phyloP scores from a whole-genome alignment of 2,329 filamentous ascomycete genomes.

The Dothistroma pini region DNA sequence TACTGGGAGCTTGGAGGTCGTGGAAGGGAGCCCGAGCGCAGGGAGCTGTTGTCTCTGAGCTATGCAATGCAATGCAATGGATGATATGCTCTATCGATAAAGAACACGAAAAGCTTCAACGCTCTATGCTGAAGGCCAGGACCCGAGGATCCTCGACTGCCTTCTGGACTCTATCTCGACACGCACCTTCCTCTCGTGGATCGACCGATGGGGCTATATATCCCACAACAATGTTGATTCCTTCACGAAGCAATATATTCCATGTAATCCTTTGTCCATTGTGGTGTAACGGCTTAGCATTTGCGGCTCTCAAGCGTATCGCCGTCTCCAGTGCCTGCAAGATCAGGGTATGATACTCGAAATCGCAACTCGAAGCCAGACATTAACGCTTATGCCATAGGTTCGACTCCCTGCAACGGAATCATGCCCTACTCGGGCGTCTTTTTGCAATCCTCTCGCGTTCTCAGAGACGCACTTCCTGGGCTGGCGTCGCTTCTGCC shows the following conservation, averaged over 20 bases:
- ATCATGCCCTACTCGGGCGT: not conserved
- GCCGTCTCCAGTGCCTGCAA: not conserved
- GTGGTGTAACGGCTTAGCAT: slow-evolving; percentile 4
- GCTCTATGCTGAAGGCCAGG: not conserved
- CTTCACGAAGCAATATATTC: not conserved
- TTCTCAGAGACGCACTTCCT: too few species aligned
- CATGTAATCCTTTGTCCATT: not conserved
- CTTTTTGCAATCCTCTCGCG: not conserved
- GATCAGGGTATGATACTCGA: not conserved
- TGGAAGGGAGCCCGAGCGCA: not conserved
- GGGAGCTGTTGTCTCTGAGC: slow-evolving; percentile 3
- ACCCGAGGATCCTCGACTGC: not conserved
- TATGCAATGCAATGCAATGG: not conserved
- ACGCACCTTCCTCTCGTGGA: too few species aligned
- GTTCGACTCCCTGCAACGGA: slow-evolving; percentile 4
- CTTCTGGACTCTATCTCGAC: too few species aligned
- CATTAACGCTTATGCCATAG: not conserved
- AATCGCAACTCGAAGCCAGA: not conserved
- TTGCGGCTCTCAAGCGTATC: not conserved
- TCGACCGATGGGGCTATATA: not conserved
- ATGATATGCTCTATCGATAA: slow-evolving; percentile 6
- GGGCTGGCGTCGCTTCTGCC: too few species aligned
- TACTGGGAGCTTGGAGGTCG: slow-evolving; percentile 1
- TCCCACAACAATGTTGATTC: not conserved
- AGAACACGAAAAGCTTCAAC: slow-evolving; percentile 3